These are phyloP conservation scores for Salvia miltiorrhiza DNA, from an alignment of 257 asterid species.

Conservation along the genomic window DNA sequence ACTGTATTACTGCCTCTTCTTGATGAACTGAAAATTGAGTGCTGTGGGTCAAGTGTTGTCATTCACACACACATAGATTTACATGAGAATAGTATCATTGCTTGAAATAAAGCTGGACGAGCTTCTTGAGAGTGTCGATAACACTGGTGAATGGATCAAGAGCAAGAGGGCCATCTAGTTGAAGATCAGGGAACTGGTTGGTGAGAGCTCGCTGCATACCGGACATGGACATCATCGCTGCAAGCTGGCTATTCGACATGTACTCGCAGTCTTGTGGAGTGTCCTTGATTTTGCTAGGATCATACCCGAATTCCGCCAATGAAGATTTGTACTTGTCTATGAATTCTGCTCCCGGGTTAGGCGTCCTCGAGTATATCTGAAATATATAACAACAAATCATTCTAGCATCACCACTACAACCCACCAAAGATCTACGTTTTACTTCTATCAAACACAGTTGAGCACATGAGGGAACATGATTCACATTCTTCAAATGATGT, in stretches of 20 bases:
- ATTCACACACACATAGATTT: not conserved
- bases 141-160: conserved; percentile 75
- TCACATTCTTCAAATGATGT: not conserved
- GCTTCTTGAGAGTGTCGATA: conserved; percentile 83
- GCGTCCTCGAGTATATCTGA: conserved; percentile 89
- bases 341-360: conserved; percentile 76
- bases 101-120: conserved; percentile 81
- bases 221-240: conserved; percentile 89
- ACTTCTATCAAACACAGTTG: too few relatives aligned
- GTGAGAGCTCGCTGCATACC: conserved; percentile 84
- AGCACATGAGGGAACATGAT: too few relatives aligned
- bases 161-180: conserved; percentile 43
- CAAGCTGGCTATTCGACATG: conserved; percentile 66
- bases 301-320: conserved; percentile 62
- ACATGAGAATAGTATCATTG: conserved; percentile 5
- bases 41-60: not conserved
- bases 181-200: conserved; percentile 86
- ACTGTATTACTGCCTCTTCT: too few relatives aligned
- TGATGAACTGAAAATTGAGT: conserved; percentile 6
- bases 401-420: too few relatives aligned
- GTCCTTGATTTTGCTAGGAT: conserved; percentile 72
- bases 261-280: conserved; percentile 90
- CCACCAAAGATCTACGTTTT: too few relatives aligned
- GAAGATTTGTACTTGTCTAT: conserved; percentile 66
- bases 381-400: not conserved